Base-by-base conservation (phyloP, 805 yeast species). In the Torulaspora gathmanii region DNA sequence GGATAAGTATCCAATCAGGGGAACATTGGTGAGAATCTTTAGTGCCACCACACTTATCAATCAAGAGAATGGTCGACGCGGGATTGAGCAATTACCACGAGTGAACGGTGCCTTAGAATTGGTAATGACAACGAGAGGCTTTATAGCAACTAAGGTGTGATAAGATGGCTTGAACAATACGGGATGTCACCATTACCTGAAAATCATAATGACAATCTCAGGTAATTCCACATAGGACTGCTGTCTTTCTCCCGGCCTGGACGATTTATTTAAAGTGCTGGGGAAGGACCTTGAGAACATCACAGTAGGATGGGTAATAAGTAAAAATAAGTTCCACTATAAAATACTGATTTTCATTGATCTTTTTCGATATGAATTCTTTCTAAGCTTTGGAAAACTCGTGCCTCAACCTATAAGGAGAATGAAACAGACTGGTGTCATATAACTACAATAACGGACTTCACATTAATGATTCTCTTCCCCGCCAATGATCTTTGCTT, bases 241-340 rank as follows among this genome's bases (percentile, higher is more conserved):
- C 11, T 15, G 37, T 25, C 33, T 37, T 27, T 42, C 39, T 34
- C 50, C 36, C 38, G 33, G 41, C 40, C 33, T 36, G 46, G 44
- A 25, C 27, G 35, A 31, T 23, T 41, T 41, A 41, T 34, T 41
- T 41, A 41, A 19, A 36, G 28, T 22, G 25, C 25, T 19, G 43
- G 40, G 33, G 33, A 40, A 43, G 41, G 44, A 37, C 25, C 39
- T 42, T 35, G 39, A 48, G 31, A 44, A 48, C 42, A 48, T 39
- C 51, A 33, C 37, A 34, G 33, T 37, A 46, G 50, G 50, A 46
- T 48, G 46, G 45, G 39, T 33, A 30, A 40, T 48, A 45, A 47
- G 47, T 48, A 47, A 44, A 46, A 45, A 47, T 49, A 46, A 44
- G 47, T 46, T 52, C 53, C 55, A 49, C 53, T 49, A 49, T 45